Evolutionary conservation across 805 yeast genomes (phyloP).

Genomic region (Cyberlindnera meyerae): DNA sequence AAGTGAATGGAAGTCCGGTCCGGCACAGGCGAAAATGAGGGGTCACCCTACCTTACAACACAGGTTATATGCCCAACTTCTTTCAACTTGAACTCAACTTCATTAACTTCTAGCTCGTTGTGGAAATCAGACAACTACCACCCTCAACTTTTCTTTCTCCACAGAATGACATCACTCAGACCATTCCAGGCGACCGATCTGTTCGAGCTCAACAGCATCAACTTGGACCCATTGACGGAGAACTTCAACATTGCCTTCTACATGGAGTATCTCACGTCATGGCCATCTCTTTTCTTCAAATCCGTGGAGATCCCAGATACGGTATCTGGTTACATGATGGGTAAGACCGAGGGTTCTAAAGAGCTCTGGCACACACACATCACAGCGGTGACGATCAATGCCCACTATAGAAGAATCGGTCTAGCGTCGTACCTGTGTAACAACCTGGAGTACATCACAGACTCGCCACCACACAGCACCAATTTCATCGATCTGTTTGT

Average conservation of each 20-base stretch:
- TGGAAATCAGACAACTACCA: too few species aligned
- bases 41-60: too few species aligned
- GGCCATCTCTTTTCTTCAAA: slow-evolving; percentile 90
- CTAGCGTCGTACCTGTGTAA: slow-evolving; percentile 77
- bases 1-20: too few species aligned
- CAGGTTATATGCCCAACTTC: too few species aligned
- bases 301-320: slow-evolving; percentile 42
- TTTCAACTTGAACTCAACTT: too few species aligned
- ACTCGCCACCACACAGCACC: slow-evolving; percentile 71
- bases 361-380: slow-evolving; percentile 95
- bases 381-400: slow-evolving; percentile 89
- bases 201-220: slow-evolving; percentile 65
- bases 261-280: slow-evolving; percentile 69
- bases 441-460: slow-evolving; percentile 68
- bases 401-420: slow-evolving; percentile 78
- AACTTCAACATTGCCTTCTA: slow-evolving; percentile 84
- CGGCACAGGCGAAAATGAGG: too few species aligned
- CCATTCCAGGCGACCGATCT: slow-evolving; percentile 89
- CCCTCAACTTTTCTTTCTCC: too few species aligned
- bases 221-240: slow-evolving; percentile 86
- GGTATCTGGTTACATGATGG: slow-evolving; percentile 79
- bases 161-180: slow-evolving; percentile 75
- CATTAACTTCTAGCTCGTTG: too few species aligned
- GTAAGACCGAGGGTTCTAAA: slow-evolving; percentile 86
- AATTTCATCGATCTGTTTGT: slow-evolving; percentile 90